Evolutionary conservation across 2,329 filamentous ascomycete genomes (phyloP).

Genomic region (Apiospora phragmitis): DNA sequence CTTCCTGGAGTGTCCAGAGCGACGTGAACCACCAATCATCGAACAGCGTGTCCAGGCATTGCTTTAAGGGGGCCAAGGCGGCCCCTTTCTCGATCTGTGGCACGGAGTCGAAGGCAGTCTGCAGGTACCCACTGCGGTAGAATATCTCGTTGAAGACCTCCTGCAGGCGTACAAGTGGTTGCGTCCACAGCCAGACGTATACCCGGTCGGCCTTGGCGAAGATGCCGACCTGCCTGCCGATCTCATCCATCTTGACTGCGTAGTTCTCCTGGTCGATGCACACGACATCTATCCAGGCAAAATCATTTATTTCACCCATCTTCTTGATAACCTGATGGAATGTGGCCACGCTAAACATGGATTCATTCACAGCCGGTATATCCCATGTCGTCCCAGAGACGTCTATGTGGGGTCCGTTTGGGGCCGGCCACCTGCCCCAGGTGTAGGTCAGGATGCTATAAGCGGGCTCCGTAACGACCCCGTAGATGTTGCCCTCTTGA

Average conservation of each 20-base stretch:
- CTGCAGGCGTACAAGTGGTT: neutral
- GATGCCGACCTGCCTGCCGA: constrained; percentile 11
- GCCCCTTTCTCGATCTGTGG: too few relatives aligned
- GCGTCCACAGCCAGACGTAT: constrained; percentile 3
- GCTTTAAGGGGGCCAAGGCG: neutral
- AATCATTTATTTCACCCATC: neutral
- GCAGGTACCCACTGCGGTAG: too few relatives aligned
- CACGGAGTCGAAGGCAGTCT: too few relatives aligned
- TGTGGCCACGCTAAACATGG: neutral
- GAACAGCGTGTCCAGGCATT: neutral
- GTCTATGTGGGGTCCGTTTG: neutral
- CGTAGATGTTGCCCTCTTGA: constrained; percentile 6
- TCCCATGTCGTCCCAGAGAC: neutral
- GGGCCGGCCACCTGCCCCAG: constrained; percentile 10
- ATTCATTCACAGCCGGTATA: constrained; percentile 1
- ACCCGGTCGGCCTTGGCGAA: constrained; percentile 4
- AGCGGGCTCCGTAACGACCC: neutral
- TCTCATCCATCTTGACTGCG: constrained; percentile 9
- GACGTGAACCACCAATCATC: constrained; percentile 12
- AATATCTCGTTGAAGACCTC: neutral
- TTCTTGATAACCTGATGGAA: neutral
- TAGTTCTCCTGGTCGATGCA: constrained; percentile 12
- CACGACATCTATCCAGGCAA: constrained; percentile 10
- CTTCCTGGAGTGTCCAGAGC: constrained; percentile 13
- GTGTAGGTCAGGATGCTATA: constrained; percentile 13